Base-by-base conservation (phyloP, 139 green algal genomes). In the Asterochloris erici region DNA sequence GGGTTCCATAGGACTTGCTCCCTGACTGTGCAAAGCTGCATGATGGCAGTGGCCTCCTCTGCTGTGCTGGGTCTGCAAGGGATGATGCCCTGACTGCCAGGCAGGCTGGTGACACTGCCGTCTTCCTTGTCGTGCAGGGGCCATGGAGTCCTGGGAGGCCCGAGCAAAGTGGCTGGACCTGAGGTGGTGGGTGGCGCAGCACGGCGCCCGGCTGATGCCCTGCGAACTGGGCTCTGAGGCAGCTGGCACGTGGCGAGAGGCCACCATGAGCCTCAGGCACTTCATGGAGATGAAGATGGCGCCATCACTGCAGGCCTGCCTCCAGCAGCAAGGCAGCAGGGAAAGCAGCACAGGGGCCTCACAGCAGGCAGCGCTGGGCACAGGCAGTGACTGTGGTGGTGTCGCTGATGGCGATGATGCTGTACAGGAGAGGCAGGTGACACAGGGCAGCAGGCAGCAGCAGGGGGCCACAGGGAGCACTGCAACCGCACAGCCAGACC, bases 161-260 rank as follows among this genome's bases (percentile, higher is more conserved):
- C 47, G 97, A 64, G 38, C 68, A 0, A 82, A 83, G 63, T 98
- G 95, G 94, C 70, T 73, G 0, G 87, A 93, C 75, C 17, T 91
- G 66, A 19, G 23, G 0, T 97, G 97, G 85, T 84, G 96, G 66
- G 64, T 68, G 11, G 9, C 24, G 24, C 86, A 92, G 64, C 90
- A 92, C 19, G 95, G 95, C 0, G 68, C 79, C 27, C 87, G 95
- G 26, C 98, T 95, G 0, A 90, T 98, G 29, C 95, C 95, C 13
- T 91, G 98, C 4, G 95, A 98, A 87, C 84, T 83, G 24, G 83
- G 83, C 27, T 47, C 62, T 23, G 78, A 86, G 63, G 60, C 63
- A 61, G 47, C 76, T 24, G 12, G 68, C 27, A 63, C n/a, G n/a
- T 85, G 82, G 82, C 63, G 14, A 21, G 77, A 86, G 63, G 79